Conservation (phyloP, 495 filamentous ascomycete species). For the Xylaria intraflava region DNA sequence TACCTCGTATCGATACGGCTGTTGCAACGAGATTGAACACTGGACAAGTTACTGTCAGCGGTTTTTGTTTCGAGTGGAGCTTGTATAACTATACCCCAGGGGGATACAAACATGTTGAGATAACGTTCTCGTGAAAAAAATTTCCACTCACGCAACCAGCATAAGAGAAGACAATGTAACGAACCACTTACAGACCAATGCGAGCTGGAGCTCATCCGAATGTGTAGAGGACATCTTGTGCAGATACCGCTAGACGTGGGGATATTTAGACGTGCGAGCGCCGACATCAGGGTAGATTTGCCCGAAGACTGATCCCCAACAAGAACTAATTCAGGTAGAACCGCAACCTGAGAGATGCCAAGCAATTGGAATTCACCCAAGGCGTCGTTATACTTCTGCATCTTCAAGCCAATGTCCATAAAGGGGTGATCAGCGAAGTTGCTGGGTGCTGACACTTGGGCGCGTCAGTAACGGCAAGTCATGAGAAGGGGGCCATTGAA, state of each 20-base stretch:
- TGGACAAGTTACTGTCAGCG: not conserved
- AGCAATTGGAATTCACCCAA: constrained; percentile 32
- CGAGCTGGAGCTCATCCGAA: constrained; percentile 43
- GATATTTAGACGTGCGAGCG: constrained; percentile 63
- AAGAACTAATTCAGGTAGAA: constrained; percentile 65
- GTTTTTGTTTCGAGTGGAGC: too few relatives aligned
- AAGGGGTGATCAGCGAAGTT: constrained; percentile 16
- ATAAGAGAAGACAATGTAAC: not conserved
- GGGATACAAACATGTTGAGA: too few relatives aligned
- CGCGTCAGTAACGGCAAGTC: not conserved
- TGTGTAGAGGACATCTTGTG: constrained; percentile 66
- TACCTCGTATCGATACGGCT: constrained; percentile 42
- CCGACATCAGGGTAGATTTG: constrained; percentile 70
- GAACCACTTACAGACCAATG: constrained; percentile 26
- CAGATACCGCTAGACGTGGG: constrained; percentile 60
- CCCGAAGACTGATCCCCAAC: constrained; percentile 73
- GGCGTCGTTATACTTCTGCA: constrained; percentile 35
- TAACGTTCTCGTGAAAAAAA: too few relatives aligned
- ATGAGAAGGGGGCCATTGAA: too few relatives aligned
- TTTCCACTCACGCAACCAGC: too few relatives aligned
- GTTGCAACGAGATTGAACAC: constrained; percentile 52
- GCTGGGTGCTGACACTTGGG: not conserved
- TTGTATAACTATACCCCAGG: too few relatives aligned
- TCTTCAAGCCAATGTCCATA: constrained; percentile 29
- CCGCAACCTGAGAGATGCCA: constrained; percentile 44